These are phyloP conservation scores for Verticillium isaacii DNA, from an alignment of 2,329 filamentous ascomycete species.

Conservation along the genomic window DNA sequence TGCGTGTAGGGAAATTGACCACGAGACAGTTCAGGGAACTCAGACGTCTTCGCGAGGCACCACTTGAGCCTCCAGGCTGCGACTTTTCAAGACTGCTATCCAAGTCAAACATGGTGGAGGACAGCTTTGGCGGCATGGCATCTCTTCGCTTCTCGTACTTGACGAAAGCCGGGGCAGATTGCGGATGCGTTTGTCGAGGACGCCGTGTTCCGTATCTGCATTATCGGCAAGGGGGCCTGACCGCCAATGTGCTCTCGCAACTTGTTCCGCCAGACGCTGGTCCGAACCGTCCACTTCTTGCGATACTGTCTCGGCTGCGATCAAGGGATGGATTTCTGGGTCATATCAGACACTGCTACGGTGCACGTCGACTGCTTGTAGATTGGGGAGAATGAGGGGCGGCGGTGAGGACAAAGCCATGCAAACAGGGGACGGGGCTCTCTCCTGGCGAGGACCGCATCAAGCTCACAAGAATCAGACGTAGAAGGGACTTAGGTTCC, in stretches of 20 bases:
- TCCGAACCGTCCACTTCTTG: slow-evolving; percentile 11
- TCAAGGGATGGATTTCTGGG: slow-evolving; percentile 15
- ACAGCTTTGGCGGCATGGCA: slow-evolving; percentile 19
- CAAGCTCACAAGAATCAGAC: too few relatives aligned
- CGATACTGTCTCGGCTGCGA: slow-evolving; percentile 13
- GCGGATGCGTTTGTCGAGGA: slow-evolving; percentile 18
- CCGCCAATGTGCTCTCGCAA: background rate
- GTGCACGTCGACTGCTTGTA: slow-evolving; percentile 5
- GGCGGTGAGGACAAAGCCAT: too few relatives aligned
- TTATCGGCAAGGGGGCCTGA: slow-evolving; percentile 1
- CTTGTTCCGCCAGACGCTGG: background rate
- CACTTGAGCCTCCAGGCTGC: slow-evolving; percentile 16
- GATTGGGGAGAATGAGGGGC: background rate
- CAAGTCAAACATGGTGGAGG: slow-evolving; percentile 13
- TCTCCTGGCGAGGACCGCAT: too few relatives aligned
- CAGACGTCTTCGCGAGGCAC: slow-evolving; percentile 14
- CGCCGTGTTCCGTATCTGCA: slow-evolving; percentile 11
- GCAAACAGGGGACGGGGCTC: too few relatives aligned
- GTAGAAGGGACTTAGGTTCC: too few relatives aligned
- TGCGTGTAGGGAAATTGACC: background rate
- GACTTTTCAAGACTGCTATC: slow-evolving; percentile 15
- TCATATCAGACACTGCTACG: slow-evolving; percentile 18
- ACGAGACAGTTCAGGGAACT: slow-evolving; percentile 5
- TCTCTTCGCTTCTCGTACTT: slow-evolving; percentile 20
- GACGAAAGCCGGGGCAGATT: slow-evolving; percentile 10